phyloP scores from a whole-genome alignment of 73 alveolate species.

The Paramecium caudatum region DNA sequence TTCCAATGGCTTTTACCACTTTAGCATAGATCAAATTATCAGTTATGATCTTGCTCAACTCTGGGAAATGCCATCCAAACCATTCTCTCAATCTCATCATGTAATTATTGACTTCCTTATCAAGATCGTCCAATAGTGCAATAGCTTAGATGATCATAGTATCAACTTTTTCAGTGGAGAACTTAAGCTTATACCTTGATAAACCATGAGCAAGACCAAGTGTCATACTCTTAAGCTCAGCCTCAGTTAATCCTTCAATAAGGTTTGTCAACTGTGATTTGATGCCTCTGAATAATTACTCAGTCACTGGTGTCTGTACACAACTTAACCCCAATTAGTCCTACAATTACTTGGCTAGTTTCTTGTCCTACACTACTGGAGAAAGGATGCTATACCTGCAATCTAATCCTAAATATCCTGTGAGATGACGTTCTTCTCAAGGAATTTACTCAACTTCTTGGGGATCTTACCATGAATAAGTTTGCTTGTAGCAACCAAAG shows the following conservation, averaged over 20 bases:
- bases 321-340: slow-evolving; percentile 93
- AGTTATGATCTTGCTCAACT: slow-evolving; percentile 98
- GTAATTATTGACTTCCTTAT: slow-evolving; percentile 99
- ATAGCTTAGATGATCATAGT: slow-evolving; percentile 99
- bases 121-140: slow-evolving; percentile 98
- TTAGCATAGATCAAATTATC: slow-evolving; percentile 99
- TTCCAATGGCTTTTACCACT: slow-evolving; percentile 94
- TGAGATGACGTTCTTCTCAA: slow-evolving; percentile 92
- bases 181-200: slow-evolving; percentile 94
- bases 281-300: slow-evolving; percentile 96
- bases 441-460: slow-evolving; percentile 93
- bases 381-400: slow-evolving; percentile 66
- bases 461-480: slow-evolving; percentile 93
- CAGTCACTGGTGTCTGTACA: slow-evolving; percentile 85
- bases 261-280: slow-evolving; percentile 93
- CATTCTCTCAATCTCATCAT: slow-evolving; percentile 99
- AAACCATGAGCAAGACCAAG: slow-evolving; percentile 98
- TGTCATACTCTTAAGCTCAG: slow-evolving; percentile 94
- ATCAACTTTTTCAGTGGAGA: slow-evolving; percentile 98
- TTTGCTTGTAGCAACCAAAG: slow-evolving; percentile 79
- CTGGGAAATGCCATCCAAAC: slow-evolving; percentile 99
- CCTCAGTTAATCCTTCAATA: slow-evolving; percentile 94
- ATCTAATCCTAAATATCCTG: slow-evolving; percentile 92
- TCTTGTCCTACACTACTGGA: slow-evolving; percentile 89
- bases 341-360: slow-evolving; percentile 89